Evolutionary conservation across 192 early-diverging fungal species (phyloP).

Genomic region (Phycomyces blakesleeanus): DNA sequence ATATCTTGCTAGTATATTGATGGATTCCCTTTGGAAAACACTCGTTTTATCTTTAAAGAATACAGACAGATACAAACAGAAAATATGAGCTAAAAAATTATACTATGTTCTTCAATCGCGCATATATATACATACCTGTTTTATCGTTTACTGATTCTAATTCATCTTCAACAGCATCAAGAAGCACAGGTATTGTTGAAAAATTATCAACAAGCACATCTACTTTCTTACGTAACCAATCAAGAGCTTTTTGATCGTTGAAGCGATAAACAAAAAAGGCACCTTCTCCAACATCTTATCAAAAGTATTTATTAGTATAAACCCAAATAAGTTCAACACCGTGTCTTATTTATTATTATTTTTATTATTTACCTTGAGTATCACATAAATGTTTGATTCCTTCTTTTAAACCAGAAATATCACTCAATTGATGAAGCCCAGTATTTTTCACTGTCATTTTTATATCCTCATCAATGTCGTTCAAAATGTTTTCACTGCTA

Average conservation of each 20-base stretch:
- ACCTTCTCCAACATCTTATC: background rate
- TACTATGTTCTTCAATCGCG: background rate
- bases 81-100: background rate
- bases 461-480: background rate
- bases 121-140: background rate
- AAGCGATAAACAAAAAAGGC: slow-evolving; percentile 8
- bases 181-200: background rate
- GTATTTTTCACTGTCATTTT: background rate
- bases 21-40: slow-evolving; percentile 3
- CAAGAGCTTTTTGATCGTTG: background rate
- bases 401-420: slow-evolving; percentile 2
- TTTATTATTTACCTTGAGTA: background rate
- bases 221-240: slow-evolving; percentile 11
- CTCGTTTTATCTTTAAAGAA: background rate
- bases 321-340: no score
- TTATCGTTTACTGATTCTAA: background rate
- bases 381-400: slow-evolving; percentile 9
- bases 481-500: slow-evolving; percentile 5
- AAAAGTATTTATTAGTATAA: background rate
- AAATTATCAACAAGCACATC: background rate
- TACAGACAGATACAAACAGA: background rate
- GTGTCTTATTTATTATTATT: background rate
- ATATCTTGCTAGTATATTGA: slow-evolving; percentile 8
- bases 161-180: background rate
- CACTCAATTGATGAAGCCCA: slow-evolving; percentile 10